Percentiles rank a stretch among this genome's conserved stretches.
Evolutionary conservation across 2,329 filamentous ascomycete genomes (phyloP).

Genomic region (Aspergillus tanneri): DNA sequence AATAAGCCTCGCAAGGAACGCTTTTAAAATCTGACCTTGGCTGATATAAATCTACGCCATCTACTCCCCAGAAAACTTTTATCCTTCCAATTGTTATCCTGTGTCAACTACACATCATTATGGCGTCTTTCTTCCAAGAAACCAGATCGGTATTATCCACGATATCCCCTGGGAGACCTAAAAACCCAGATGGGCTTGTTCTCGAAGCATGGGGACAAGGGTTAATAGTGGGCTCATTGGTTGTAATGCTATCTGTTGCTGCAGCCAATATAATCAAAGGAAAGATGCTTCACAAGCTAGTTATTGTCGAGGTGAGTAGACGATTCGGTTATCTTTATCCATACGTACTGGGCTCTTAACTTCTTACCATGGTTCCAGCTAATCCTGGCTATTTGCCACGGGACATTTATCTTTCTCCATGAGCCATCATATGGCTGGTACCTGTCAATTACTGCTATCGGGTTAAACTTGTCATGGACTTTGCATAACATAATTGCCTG

Average conservation of each 20-base stretch:
- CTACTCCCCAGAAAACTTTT: too few species aligned
- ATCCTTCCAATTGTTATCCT: too few species aligned
- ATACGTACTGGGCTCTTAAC: background rate
- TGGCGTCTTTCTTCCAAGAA: too few species aligned
- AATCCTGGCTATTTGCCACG: slow-evolving; percentile 55
- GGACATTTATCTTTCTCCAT: slow-evolving; percentile 58
- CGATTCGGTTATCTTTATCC: background rate
- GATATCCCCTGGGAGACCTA: too few species aligned
- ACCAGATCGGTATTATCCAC: too few species aligned
- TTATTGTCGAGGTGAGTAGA: background rate
- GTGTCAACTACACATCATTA: too few species aligned
- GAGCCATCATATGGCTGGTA: slow-evolving; percentile 62
- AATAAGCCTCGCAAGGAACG: too few species aligned
- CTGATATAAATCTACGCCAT: too few species aligned
- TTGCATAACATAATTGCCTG: slow-evolving; percentile 66
- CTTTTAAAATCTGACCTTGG: too few species aligned
- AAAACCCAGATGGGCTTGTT: background rate
- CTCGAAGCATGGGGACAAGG: slow-evolving; percentile 2
- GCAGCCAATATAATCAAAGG: background rate
- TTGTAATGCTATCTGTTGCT: background rate
- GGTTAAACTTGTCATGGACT: slow-evolving; percentile 61
- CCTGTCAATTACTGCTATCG: slow-evolving; percentile 59
- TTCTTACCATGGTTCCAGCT: slow-evolving; percentile 39
- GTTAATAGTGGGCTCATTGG: background rate
- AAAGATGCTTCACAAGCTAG: background rate